Evolutionary conservation across 371 early-diverging fungal genomes (phyloP).

Genomic region (Rhizopus arrhizus): DNA sequence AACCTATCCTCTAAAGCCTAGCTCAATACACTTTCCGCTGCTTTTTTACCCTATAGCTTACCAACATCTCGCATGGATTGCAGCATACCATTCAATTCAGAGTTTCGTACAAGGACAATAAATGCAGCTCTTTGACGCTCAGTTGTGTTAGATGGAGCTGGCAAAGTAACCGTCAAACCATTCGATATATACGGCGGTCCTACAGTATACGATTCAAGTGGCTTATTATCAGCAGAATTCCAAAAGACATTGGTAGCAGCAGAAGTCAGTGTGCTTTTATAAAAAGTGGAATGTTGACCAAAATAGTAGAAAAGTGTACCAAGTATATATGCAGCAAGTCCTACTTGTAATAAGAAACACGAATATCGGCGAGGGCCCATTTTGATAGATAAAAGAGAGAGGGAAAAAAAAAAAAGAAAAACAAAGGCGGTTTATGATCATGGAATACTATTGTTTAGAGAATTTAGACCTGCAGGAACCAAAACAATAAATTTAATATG

Average conservation of each 20-base stretch:
- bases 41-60: conserved; percentile 6
- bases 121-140: conserved; percentile 64
- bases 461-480: not conserved
- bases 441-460: not conserved
- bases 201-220: conserved; percentile 22
- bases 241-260: not conserved
- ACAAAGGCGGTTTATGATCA: not conserved
- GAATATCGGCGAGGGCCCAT: conserved; percentile 28
- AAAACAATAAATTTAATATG: conserved; percentile 1
- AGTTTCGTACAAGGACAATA: conserved; percentile 67
- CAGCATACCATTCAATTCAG: conserved; percentile 69
- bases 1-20: conserved; percentile 64
- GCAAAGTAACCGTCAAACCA: conserved; percentile 29
- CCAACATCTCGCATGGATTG: conserved; percentile 55
- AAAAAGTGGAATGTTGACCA: conserved; percentile 1
- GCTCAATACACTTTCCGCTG: not conserved
- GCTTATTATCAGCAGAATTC: not conserved
- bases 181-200: conserved; percentile 32
- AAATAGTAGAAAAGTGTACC: conserved; percentile 23
- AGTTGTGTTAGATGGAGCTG: conserved; percentile 31
- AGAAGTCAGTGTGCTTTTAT: not conserved
- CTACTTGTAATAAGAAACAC: conserved; percentile 26
- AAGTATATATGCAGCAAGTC: conserved; percentile 18
- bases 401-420: conserved; percentile 10
- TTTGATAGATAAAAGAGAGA: not conserved